phyloP scores from a whole-genome alignment of 352 stramenopile species.

The Phytophthora rubi region DNA sequence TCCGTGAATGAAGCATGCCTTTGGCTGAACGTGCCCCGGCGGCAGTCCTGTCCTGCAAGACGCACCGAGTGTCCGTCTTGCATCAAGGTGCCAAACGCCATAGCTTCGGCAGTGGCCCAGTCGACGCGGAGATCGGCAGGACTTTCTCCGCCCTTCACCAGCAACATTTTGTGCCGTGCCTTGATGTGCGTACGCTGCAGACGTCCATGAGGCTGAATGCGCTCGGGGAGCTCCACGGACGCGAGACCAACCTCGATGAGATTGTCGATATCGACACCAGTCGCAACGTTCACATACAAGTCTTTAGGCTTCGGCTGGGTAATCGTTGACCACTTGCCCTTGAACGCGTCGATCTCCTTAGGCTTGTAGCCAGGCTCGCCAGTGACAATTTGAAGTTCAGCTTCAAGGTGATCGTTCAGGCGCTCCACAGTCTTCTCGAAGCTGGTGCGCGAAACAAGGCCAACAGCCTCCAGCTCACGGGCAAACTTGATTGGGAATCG shows the following conservation, averaged over 20 bases:
- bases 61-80: slow-evolving; percentile 84
- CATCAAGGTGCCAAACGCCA: slow-evolving; percentile 89
- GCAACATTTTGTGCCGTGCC: slow-evolving; percentile 75
- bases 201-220: slow-evolving; percentile 68
- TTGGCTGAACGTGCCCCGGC: slow-evolving; percentile 90
- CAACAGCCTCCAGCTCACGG: slow-evolving; percentile 60
- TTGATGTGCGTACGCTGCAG: slow-evolving; percentile 84
- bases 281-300: slow-evolving; percentile 58
- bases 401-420: slow-evolving; percentile 71
- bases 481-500: slow-evolving; percentile 80
- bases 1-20: slow-evolving; percentile 88
- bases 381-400: slow-evolving; percentile 60
- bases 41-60: slow-evolving; percentile 87
- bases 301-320: slow-evolving; percentile 53
- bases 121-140: slow-evolving; percentile 68
- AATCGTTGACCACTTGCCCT: slow-evolving; percentile 72
- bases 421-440: slow-evolving; percentile 68
- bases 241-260: slow-evolving; percentile 68
- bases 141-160: slow-evolving; percentile 34
- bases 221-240: slow-evolving; percentile 65
- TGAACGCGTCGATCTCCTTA: slow-evolving; percentile 75
- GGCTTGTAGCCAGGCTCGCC: slow-evolving; percentile 58
- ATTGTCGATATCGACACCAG: slow-evolving; percentile 62
- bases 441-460: slow-evolving; percentile 58
- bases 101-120: slow-evolving; percentile 88